Conservation (phyloP, 2,329 filamentous ascomycete genomes). For the Colletotrichum sidae region DNA sequence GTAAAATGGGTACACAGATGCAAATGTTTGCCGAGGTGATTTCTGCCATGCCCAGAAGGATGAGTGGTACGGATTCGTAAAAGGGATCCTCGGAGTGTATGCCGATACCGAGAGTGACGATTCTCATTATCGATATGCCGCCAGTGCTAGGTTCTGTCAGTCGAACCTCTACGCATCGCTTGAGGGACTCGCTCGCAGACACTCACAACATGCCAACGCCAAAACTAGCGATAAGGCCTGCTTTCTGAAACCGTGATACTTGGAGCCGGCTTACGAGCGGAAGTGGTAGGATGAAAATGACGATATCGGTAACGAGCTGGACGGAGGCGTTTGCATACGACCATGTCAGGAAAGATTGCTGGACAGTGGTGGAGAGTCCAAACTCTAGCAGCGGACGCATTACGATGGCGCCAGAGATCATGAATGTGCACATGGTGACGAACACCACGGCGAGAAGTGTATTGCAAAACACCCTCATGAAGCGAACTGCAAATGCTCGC, state of each 20-base stretch:
- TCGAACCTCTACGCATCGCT: too few relatives aligned
- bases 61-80: constrained; percentile 12
- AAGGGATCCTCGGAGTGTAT: not conserved
- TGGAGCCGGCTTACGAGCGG: constrained; percentile 15
- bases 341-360: not conserved
- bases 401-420: not conserved
- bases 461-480: not conserved
- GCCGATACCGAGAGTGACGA: not conserved
- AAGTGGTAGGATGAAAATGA: constrained; percentile 34
- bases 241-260: constrained; percentile 23
- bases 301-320: constrained; percentile 29
- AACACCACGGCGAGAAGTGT: not conserved
- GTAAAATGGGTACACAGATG: constrained; percentile 15
- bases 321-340: not conserved
- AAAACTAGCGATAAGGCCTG: constrained; percentile 25
- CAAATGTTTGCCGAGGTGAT: constrained; percentile 8
- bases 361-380: not conserved
- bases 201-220: constrained; percentile 36
- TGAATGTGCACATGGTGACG: not conserved
- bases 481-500: not conserved
- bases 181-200: too few relatives aligned
- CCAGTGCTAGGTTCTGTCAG: constrained; percentile 3
- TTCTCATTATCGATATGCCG: constrained; percentile 10
- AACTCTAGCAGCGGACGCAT: too few relatives aligned
- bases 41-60: constrained; percentile 7